Evolutionary conservation across 192 early-diverging fungal genomes (phyloP).

Genomic region (Helicostylum pulchrum): DNA sequence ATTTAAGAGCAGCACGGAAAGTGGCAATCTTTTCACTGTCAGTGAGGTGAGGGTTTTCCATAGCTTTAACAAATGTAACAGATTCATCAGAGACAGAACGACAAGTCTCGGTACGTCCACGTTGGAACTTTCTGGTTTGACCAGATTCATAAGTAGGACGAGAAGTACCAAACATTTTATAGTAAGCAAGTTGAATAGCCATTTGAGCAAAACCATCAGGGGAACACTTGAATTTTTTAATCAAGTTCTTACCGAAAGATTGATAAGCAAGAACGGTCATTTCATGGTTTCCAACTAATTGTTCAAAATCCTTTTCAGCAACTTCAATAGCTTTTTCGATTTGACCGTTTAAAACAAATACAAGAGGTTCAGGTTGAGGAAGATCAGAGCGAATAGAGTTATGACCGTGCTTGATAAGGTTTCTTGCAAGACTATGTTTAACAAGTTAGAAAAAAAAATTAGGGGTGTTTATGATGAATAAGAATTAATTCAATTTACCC

Average conservation of each 20-base stretch:
- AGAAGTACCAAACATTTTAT: slow-evolving; percentile 76
- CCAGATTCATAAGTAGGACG: slow-evolving; percentile 92
- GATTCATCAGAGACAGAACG: slow-evolving; percentile 76
- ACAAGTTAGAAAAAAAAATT: not conserved
- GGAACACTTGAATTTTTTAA: slow-evolving; percentile 81
- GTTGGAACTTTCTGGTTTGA: slow-evolving; percentile 87
- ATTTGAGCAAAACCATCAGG: slow-evolving; percentile 85
- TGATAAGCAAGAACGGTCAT: slow-evolving; percentile 78
- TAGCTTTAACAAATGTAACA: slow-evolving; percentile 80
- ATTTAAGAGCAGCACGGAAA: slow-evolving; percentile 69
- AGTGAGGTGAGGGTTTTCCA: slow-evolving; percentile 61
- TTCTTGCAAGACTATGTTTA: slow-evolving; percentile 43
- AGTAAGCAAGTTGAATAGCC: slow-evolving; percentile 96
- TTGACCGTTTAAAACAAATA: slow-evolving; percentile 64
- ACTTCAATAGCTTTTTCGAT: slow-evolving; percentile 61
- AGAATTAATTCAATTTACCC: slow-evolving; percentile 11
- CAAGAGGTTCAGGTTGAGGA: slow-evolving; percentile 62
- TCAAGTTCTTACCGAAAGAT: slow-evolving; percentile 91
- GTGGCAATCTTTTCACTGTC: slow-evolving; percentile 61
- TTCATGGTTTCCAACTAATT: slow-evolving; percentile 75
- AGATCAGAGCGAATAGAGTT: slow-evolving; percentile 52
- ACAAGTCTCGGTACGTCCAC: slow-evolving; percentile 93
- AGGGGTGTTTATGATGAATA: not conserved
- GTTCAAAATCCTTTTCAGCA: slow-evolving; percentile 78
- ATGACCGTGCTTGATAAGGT: slow-evolving; percentile 74